phyloP scores from a whole-genome alignment of 1,284 basidiomycete species.

The Papiliotrema flavescens region DNA sequence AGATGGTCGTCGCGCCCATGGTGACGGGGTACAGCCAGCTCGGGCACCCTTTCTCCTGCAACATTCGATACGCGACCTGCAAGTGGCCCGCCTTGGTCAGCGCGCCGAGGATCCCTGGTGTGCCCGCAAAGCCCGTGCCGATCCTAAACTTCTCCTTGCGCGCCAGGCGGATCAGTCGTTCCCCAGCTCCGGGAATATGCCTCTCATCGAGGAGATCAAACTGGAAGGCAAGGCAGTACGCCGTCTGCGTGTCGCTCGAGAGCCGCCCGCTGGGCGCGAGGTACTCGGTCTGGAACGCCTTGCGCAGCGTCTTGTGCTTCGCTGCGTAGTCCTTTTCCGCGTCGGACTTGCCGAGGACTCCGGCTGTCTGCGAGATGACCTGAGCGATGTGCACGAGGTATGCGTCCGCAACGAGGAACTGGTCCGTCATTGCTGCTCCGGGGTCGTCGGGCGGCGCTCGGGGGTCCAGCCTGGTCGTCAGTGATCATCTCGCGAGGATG shows the following conservation, averaged over 20 bases:
- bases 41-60: slow-evolving; percentile 39
- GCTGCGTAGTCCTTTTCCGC: background rate
- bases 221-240: slow-evolving; percentile 25
- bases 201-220: slow-evolving; percentile 23
- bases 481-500: background rate
- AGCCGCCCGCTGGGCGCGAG: slow-evolving; percentile 26
- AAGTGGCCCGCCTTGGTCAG: slow-evolving; percentile 25
- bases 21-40: slow-evolving; percentile 40
- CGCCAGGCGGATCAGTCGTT: slow-evolving; percentile 27
- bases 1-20: slow-evolving; percentile 46
- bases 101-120: slow-evolving; percentile 32
- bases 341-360: slow-evolving; percentile 1
- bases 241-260: slow-evolving; percentile 35
- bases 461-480: slow-evolving; percentile 24
- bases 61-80: slow-evolving; percentile 42
- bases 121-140: slow-evolving; percentile 41
- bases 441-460: slow-evolving; percentile 28
- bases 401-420: slow-evolving; percentile 10
- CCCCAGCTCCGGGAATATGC: background rate
- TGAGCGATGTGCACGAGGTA: slow-evolving; percentile 14
- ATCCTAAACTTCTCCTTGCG: slow-evolving; percentile 28
- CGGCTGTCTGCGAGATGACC: slow-evolving; percentile 6
- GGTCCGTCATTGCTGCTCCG: slow-evolving; percentile 13
- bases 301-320: slow-evolving; percentile 14
- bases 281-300: slow-evolving; percentile 29